Percentiles rank a stretch among this genome's conserved stretches.
Evolutionary conservation across 345 rosid genomes (phyloP).

Genomic region (Syzygium jambos): DNA sequence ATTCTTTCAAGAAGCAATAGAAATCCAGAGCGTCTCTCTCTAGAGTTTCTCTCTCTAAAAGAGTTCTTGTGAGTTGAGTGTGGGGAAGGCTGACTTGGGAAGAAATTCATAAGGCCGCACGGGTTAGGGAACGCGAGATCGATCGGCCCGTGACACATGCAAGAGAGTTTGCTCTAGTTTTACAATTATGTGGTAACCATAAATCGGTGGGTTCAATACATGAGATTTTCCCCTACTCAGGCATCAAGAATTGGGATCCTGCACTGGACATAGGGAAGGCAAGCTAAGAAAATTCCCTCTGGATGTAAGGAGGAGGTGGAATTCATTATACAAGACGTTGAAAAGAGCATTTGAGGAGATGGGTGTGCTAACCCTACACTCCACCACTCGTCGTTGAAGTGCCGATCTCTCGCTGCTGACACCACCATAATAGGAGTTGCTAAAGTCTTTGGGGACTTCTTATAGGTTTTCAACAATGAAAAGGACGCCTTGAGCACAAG

Average conservation of each 20-base stretch:
- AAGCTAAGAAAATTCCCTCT: neutral
- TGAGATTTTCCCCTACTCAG: neutral
- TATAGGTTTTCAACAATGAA: neutral
- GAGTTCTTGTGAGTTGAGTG: too few relatives aligned
- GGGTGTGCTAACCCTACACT: neutral
- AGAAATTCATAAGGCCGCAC: too few relatives aligned
- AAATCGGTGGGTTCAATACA: neutral
- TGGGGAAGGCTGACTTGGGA: too few relatives aligned
- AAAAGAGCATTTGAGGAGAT: neutral
- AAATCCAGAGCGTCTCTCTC: too few relatives aligned
- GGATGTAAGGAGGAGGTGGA: neutral
- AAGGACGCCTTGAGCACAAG: neutral
- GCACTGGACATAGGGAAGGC: neutral
- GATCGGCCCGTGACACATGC: too few relatives aligned
- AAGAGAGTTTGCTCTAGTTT: neutral
- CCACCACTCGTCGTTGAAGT: neutral
- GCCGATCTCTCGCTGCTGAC: neutral
- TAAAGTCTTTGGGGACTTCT: neutral
- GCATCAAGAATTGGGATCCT: neutral
- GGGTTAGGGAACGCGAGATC: too few relatives aligned
- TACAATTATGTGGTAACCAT: neutral
- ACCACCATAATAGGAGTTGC: neutral
- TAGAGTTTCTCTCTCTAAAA: too few relatives aligned
- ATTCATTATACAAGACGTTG: neutral
- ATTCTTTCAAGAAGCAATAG: too few relatives aligned